Evolutionary conservation across 805 yeast species (phyloP), one percentile per base, ranked within the genome.

Genomic region (Metschnikowia picachoensis): DNA sequence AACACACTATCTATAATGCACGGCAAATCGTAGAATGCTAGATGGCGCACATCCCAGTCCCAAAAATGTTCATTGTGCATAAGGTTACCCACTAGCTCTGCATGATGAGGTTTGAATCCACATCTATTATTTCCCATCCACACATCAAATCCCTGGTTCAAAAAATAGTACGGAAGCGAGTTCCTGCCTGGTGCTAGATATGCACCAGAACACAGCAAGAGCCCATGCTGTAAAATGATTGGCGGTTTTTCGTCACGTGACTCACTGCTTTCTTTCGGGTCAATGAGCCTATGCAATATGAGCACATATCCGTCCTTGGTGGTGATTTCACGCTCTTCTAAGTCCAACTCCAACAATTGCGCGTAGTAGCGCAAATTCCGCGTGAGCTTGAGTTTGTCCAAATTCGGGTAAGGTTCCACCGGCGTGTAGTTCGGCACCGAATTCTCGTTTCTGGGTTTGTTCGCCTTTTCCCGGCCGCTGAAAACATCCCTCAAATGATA

Each of bases 41-140:
- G 80, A 38, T 88, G 92, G n/a, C 74, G 66, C 41, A 94, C 76
- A 59, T 87, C 92, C 99, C 99, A 92, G 54, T 86, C 82, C 99
- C 99, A 92, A 80, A 85, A 86, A 41, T 70, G 58, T 32, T 71
- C 67, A 50, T 70, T 74, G 46, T 64, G 64, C 48, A 72, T 64
- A 40, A 72, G 61, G 39, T 68, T 66, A 1, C 74, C 73, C 27
- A 53, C 49, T 29, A 49, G 53, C 12, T 40, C 43, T 7, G 61
- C 51, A 67, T 91, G 96, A 42, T 74, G 68, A 0, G 95, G 87
- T 34, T 77, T 71, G 60, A 91, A 86, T 6, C 96, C 95, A 53
- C 96, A 85, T 51, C 99, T 68, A 60, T 90, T 91, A 59, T 90
- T 88, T 1, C 96, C 97, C 44, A 90, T 62, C 97, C 97, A 90